Percentiles rank a stretch among this genome's conserved stretches.
These are phyloP conservation scores for Clarireedia hainanense DNA, from an alignment of 2,329 filamentous ascomycete species.

Conservation along the genomic window DNA sequence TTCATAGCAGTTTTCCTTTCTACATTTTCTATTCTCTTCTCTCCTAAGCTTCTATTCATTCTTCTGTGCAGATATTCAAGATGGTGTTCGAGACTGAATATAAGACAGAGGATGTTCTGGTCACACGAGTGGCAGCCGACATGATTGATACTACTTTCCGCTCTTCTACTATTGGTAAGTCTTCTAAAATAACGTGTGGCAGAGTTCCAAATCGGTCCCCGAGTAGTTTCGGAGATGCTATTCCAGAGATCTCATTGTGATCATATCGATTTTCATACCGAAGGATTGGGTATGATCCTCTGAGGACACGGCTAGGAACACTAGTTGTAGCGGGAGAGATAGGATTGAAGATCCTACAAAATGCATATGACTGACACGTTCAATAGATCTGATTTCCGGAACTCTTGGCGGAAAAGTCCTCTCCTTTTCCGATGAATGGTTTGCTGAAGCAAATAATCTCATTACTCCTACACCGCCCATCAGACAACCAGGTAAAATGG, in stretches of 20 bases:
- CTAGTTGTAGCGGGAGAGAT: too few species aligned
- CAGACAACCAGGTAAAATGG: slow-evolving; percentile 58
- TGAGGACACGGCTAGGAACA: too few species aligned
- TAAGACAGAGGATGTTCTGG: slow-evolving; percentile 46
- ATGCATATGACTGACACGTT: slow-evolving; percentile 8
- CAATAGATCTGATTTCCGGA: slow-evolving; percentile 52
- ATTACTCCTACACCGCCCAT: slow-evolving; percentile 57
- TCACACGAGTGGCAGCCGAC: slow-evolving; percentile 40
- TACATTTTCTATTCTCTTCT: not conserved
- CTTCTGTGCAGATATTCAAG: slow-evolving; percentile 4
- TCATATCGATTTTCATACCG: too few species aligned
- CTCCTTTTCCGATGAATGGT: slow-evolving; percentile 61
- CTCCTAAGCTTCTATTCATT: not conserved
- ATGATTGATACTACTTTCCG: slow-evolving; percentile 55
- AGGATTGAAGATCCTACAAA: not conserved
- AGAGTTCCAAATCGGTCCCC: too few species aligned
- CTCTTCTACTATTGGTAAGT: slow-evolving; percentile 53
- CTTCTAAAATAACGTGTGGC: not conserved
- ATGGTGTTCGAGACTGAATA: slow-evolving; percentile 40
- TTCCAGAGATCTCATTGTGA: too few species aligned
- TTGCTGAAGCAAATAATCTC: slow-evolving; percentile 57
- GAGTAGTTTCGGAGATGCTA: too few species aligned
- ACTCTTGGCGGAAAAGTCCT: slow-evolving; percentile 56
- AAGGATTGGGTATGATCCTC: too few species aligned
- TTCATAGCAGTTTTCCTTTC: not conserved